Evolutionary conservation across 192 early-diverging fungal species (phyloP), one percentile per base, ranked within the genome.

Genomic region (Umbelopsis sp.): DNA sequence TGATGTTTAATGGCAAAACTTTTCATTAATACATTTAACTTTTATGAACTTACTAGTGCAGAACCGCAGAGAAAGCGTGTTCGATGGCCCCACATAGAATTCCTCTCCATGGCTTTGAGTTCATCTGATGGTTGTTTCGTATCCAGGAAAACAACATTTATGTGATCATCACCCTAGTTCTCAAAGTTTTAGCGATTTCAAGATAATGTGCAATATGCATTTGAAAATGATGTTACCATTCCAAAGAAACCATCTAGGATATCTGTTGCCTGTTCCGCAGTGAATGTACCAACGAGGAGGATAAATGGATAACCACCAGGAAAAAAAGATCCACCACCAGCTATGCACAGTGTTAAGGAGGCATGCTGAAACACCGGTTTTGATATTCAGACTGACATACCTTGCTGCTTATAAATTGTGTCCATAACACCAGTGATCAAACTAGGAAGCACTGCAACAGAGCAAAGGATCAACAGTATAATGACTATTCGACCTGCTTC

Each of bases 391-490:
- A 62, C 5, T 29, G 66, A 20, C 32, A 20, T 50, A 76, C 70
- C 69, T 32, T 36, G 24, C 29, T 52, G 44, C 32, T 80, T 76
- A 38, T 73, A 74, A 2, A 83, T 7, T 11, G 84, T 83, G 12
- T 77, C 79, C 17, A 83, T 66, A 7, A 73, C 76, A 22, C 79
- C 84, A 2, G 84, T 75, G 26, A 86, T 74, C n/a, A 92, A 52
- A 24, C 81, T 77, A 8, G 91, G 91, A 0, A 92, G 68, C 10
- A 90, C 70, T 3, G 83, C 81, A n/a, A 92, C 73, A 24, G 89
- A 74, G 4, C 84, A 77, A 16, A 90, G 71, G 70, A 91, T 91
- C 4, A 91, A 56, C 6, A 83, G 4, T 70, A 91, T 83, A 54
- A 91, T 82, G 21, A 89, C 85, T 16, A 87, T n/a, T 70, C 84